phyloP scores from a whole-genome alignment of 2,329 filamentous ascomycete species.

The Phyllosticta paracitricarpa region DNA sequence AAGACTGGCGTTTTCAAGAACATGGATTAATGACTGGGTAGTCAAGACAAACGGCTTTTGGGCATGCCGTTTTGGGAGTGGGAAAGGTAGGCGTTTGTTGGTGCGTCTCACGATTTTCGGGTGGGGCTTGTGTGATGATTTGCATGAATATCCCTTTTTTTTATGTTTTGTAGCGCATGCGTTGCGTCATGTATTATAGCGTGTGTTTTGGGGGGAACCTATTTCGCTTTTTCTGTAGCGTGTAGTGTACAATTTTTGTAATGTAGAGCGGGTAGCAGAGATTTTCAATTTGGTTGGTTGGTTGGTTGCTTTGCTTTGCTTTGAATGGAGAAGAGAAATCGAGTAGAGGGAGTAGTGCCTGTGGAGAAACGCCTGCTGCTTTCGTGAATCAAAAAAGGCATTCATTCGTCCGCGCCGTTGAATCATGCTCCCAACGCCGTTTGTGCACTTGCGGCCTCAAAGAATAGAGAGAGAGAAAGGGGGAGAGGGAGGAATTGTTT shows the following conservation, averaged over 20 bases:
- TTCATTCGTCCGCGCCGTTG: neutral
- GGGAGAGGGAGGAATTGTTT: slow-evolving; percentile 4
- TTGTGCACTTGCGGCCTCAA: neutral
- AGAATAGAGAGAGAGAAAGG: neutral
- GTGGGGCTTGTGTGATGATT: slow-evolving; percentile 1
- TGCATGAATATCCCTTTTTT: neutral
- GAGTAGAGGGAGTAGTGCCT: neutral
- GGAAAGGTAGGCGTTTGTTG: too few species aligned
- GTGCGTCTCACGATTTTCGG: neutral
- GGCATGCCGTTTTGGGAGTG: neutral
- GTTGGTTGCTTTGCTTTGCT: too few species aligned
- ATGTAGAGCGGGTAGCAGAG: neutral
- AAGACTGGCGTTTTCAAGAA: neutral
- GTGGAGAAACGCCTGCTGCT: neutral
- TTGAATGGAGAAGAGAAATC: neutral
- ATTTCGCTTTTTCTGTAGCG: slow-evolving; percentile 26
- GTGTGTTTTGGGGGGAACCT: slow-evolving; percentile 19
- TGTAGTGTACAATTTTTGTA: neutral
- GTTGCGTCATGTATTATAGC: slow-evolving; percentile 3
- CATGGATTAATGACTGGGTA: neutral
- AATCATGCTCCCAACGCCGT: neutral
- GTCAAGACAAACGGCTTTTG: slow-evolving; percentile 5
- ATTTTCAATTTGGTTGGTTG: neutral
- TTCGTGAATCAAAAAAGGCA: neutral
- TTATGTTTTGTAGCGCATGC: neutral